Evolutionary conservation across 2,329 filamentous ascomycete genomes (phyloP), one percentile per base, ranked within the genome.

Genomic region (Botrytis aclada): DNA sequence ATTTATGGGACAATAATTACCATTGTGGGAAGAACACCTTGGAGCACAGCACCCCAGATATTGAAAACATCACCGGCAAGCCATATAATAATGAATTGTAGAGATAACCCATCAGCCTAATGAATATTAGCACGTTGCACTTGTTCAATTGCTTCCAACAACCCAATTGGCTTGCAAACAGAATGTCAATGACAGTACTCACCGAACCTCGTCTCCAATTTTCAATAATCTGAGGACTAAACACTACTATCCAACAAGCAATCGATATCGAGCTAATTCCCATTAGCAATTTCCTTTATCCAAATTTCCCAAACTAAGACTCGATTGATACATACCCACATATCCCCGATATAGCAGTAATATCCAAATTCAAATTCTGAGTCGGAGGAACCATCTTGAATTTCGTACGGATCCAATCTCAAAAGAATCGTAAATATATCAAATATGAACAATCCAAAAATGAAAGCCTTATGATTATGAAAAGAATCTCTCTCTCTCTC

Each of bases 51-150:
- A n/a, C 95, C 95, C 4, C 97, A 86, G 75, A 98, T 97, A 81
- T 98, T 98, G 86, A 97, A 98, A 77, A 98, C 90, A 89, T 99
- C 96, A 70, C 96, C 96, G 1, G 91, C 86, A 3, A 98, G 87
- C 96, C 96, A 99, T 79, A 97, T 89, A 74, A 97, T 90, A 80
- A 98, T 90, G 84, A 98, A 99, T 72, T 95, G 91, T 22, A 98
- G 88, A 0, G 93, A 97, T 1, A 98, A 86, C 3, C 94, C 95
- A 81, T 98, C 94, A 73, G 94, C 93, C 70, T 72, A 56, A 1
- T n/a, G 1, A 9, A n/a, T 32, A 22, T 72, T 18, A 72, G 41
- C 34, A 51, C n/a, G 45, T 37, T 22, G 37, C 37, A 12, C 39
- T 39, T 25, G 20, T 32, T 20, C 22, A 47, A 37, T 37, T 12